These are phyloP conservation scores for Tetrastigma voinierianum DNA, from an alignment of 164 flowering plant species.

Conservation along the genomic window DNA sequence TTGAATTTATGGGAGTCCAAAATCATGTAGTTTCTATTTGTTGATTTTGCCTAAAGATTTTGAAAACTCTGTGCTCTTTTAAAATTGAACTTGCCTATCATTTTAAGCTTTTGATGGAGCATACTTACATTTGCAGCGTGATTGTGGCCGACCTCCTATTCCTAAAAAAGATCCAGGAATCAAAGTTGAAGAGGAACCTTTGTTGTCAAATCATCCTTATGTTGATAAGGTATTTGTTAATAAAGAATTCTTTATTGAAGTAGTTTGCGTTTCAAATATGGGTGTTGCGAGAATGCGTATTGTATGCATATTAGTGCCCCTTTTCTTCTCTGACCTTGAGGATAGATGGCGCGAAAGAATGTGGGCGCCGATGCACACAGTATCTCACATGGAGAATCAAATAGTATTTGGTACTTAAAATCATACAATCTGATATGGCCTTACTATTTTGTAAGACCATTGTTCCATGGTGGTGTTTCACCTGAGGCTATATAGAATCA, in stretches of 20 bases:
- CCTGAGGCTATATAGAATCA: no score
- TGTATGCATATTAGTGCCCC: no score
- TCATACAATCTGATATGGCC: no score
- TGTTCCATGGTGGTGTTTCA: no score
- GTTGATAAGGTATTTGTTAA: conserved; percentile 69
- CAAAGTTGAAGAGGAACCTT: conserved; percentile 77
- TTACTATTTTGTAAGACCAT: no score
- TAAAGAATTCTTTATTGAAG: not conserved
- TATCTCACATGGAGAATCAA: not conserved
- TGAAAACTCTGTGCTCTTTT: no score
- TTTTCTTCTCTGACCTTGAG: no score
- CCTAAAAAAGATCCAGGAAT: conserved; percentile 68
- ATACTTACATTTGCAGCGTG: conserved; percentile 60
- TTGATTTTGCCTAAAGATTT: not conserved
- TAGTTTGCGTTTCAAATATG: not conserved
- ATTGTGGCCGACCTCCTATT: conserved; percentile 85
- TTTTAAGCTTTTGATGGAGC: conserved; percentile 6
- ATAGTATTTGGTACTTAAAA: no score
- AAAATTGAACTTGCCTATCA: no score
- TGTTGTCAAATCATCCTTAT: conserved; percentile 87
- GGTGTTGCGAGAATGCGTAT: not conserved
- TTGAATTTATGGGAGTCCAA: not conserved
- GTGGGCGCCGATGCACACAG: no score
- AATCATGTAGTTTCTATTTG: not conserved
- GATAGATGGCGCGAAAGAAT: no score